Base-by-base conservation (phyloP, 1,284 basidiomycete species). In the Boletus sp. region DNA sequence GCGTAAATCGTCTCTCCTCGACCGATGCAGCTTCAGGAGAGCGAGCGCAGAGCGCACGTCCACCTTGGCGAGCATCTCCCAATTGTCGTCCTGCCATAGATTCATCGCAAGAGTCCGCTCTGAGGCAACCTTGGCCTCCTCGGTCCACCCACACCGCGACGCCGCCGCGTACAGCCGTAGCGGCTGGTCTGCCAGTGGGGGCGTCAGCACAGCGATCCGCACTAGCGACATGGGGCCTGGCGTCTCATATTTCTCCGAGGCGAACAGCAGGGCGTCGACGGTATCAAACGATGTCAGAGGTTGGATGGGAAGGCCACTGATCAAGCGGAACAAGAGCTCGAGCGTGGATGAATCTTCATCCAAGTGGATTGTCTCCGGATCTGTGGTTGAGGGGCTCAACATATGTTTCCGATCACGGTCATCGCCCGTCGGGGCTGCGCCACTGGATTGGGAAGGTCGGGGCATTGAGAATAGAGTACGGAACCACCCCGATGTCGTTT, bases 191-290 rank as follows among this genome's bases (percentile, higher is more conserved):
- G 81, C 71, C 52, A 87, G 77, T 0, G 79, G 71, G 1, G 81
- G 81, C 0, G 80, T 83, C 68, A 81, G 77, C 52, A 85, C 73
- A 14, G 83, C 77, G 28, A 83, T 79, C 33, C 84, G 83, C 48
- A 86, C 71, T 65, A 86, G 80, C 9, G 84, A 85, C 60, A 79
- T 74, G 1, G 86, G 84, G 0, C 86, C 86, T 0, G 83, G 80
- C 82, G 86, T 87, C 52, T 88, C 87, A 69, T 87, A 88, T 66
- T 87, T 88, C 65, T 89, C 87, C 0, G 86, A 82, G 1, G 85
- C 84, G 59, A 79, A 84, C 16, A 89, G 75, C 25, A 89, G 67
- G 6, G 79, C 75, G 58, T 87, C 85, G 60, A 88, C 71, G 37
- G 72, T 64, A 65, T 86, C 84, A 68, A 81, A 83, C 1, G 80